These are phyloP conservation scores for Diversispora epigaea DNA, from an alignment of 192 early-diverging fungal species.

Conservation along the genomic window DNA sequence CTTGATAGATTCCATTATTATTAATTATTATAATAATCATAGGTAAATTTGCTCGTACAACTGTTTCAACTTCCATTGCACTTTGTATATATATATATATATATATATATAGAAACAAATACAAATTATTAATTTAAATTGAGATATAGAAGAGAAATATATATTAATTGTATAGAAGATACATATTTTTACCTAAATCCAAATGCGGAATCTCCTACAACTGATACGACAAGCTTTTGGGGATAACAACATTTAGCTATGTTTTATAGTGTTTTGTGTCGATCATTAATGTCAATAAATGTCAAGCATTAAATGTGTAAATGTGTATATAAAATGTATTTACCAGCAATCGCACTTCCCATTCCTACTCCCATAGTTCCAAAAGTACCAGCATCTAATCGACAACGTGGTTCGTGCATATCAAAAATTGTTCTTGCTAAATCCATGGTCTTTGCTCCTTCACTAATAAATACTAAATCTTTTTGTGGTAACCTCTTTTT, in stretches of 20 bases:
- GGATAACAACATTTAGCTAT: slow-evolving; percentile 57
- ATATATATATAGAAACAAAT: too few relatives aligned
- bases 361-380: slow-evolving; percentile 83
- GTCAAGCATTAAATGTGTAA: background rate
- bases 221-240: slow-evolving; percentile 57
- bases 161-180: background rate
- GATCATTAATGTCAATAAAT: background rate
- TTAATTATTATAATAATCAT: slow-evolving; percentile 74
- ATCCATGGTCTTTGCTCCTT: slow-evolving; percentile 81
- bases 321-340: background rate
- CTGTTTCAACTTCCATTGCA: slow-evolving; percentile 78
- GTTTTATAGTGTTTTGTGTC: background rate
- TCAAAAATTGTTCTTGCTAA: slow-evolving; percentile 73
- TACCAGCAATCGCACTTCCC: slow-evolving; percentile 65
- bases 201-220: slow-evolving; percentile 78
- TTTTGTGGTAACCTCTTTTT: slow-evolving; percentile 53
- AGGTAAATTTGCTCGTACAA: slow-evolving; percentile 58
- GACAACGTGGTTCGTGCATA: slow-evolving; percentile 56
- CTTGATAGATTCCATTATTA: slow-evolving; percentile 77
- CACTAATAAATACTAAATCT: slow-evolving; percentile 61
- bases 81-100: slow-evolving; percentile 26
- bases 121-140: too few relatives aligned
- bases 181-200: slow-evolving; percentile 57
- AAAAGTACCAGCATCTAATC: slow-evolving; percentile 72
- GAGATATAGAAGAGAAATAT: background rate